These are phyloP conservation scores for Pseudognaphalium luteoalbum DNA, from an alignment of 129 eudicot genomes.

Conservation along the genomic window DNA sequence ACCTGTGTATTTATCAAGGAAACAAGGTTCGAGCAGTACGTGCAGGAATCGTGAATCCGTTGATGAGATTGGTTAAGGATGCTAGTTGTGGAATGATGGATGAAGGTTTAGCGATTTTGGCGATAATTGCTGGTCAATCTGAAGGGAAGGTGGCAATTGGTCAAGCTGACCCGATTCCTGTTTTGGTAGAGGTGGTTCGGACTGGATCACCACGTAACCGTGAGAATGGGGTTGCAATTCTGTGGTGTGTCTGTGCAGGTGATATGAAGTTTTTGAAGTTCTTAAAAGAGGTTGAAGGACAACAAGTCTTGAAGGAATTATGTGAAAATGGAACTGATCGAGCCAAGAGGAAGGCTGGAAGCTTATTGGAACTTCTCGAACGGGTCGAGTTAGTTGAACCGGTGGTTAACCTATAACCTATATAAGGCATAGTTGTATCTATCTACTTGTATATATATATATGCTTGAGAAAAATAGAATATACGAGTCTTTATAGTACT, in stretches of 20 bases:
- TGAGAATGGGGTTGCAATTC: constrained; percentile 1
- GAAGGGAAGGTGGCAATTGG: constrained; percentile 12
- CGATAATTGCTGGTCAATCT: background rate
- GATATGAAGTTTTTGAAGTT: background rate
- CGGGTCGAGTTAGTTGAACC: background rate
- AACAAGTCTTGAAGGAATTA: background rate
- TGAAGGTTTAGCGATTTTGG: background rate
- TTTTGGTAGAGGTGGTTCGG: constrained; percentile 13
- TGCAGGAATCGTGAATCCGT: constrained; percentile 9
- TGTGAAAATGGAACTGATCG: constrained; percentile 12
- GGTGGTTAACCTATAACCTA: background rate
- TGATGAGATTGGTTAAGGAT: constrained; percentile 15
- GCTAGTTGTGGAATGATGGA: constrained; percentile 14
- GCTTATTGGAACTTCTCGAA: background rate
- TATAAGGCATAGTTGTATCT: background rate
- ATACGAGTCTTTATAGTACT: background rate
- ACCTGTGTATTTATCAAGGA: constrained; percentile 9
- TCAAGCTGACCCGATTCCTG: constrained; percentile 7
- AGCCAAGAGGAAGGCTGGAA: constrained; percentile 13
- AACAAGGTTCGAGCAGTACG: constrained; percentile 9
- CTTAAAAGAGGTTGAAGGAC: background rate
- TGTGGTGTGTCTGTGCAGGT: constrained; percentile 1
- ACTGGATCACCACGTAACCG: constrained; percentile 8
- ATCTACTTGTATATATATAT: background rate
- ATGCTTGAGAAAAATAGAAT: background rate